Base-by-base conservation (phyloP, 371 early-diverging fungal genomes). In the Mortierella sp. region DNA sequence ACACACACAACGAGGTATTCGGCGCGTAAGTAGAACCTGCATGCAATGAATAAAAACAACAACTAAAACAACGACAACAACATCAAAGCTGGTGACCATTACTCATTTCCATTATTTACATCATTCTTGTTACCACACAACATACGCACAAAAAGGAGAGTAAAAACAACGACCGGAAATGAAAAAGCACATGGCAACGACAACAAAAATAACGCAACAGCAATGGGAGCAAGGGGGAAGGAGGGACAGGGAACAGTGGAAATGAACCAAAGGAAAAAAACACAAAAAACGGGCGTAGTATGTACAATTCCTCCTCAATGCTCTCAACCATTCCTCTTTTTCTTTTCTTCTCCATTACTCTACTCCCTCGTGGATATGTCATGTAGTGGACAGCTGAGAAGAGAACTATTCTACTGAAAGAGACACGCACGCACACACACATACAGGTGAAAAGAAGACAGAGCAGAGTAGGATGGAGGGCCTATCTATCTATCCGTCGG, bases 141-240 rank as follows among this genome's bases (percentile, higher is more conserved):
- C 18, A 70, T 24, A 24, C n/a, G 44, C 12, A 32, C 4, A 29
- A 12, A 27, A 24, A 46, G 48, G 46, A 44, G n/a, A 32, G 21
- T 16, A 71, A 48, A 27, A 71, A 1, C n/a, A 71, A 43, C 11
- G 48, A 11, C 16, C 32, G 48, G 48, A 71, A 48, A 70, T 75
- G 76, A 75, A 75, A 75, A 75, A 75, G 76, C 76, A 75, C 76
- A 75, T 75, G 75, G 76, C 54, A 75, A 29, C 10, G 3, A 27
- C 54, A 48, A 48, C 16, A 32, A 16, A 27, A 29, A 32, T 32
- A 32, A 27, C 58, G 32, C 56, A 46, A 48, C 43, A 71, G 27
- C 48, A 71, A 44, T 29, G n/a, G 14, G 14, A 24, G 11, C 56
- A 63, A 12, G 35, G n/a, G 49, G 21, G 49, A 16, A 16, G 18